Evolutionary conservation across 768 basidiomycete genomes (phyloP), one percentile per base, ranked within the genome.

Genomic region (Leccinum variicolor): DNA sequence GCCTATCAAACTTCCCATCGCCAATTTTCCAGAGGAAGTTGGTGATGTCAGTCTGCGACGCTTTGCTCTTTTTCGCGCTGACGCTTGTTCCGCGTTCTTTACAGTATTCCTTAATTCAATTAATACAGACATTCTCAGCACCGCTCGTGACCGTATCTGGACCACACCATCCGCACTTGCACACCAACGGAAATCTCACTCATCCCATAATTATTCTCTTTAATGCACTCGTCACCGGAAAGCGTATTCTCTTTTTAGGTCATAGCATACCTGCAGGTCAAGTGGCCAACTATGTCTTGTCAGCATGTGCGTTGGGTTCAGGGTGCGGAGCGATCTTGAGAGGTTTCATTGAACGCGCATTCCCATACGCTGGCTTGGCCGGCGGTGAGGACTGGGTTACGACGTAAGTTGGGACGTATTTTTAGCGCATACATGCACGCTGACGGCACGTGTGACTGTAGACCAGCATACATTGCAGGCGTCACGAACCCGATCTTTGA

Each of bases 401-500:
- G 8, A 87, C 88, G 92, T 94, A 76, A 75, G 89, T 80, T 46
- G 26, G 25, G 14, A 23, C 8, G 26, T 49, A 19, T 14, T 17
- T 50, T 34, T 11, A 29, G n/a, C 19, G 31, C 11, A 2, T 6
- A 45, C 28, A 47, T 54, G 11, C n/a, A 56, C 41, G 29, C 53
- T 65, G 25, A 56, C 58, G 45, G 49, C 41, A 34, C 36, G 9
- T 61, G 48, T n/a, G 15, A 52, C 5, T 34, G 39, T 62, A 94
- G 93, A 39, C 87, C 90, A 4, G 96, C 92, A 13, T 99, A 88
- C 68, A 94, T 99, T 53, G 97, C 95, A 10, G 97, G 97, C 1
- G 96, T 98, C 3, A 95, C 92, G 1, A 99, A 99, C 66, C 97
- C 95, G 2, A 94, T 98, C 48, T 98, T 98, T 73, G 93, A 96